Evolutionary conservation across 2,329 filamentous ascomycete species (phyloP).

Genomic region (Ophiostoma ips): DNA sequence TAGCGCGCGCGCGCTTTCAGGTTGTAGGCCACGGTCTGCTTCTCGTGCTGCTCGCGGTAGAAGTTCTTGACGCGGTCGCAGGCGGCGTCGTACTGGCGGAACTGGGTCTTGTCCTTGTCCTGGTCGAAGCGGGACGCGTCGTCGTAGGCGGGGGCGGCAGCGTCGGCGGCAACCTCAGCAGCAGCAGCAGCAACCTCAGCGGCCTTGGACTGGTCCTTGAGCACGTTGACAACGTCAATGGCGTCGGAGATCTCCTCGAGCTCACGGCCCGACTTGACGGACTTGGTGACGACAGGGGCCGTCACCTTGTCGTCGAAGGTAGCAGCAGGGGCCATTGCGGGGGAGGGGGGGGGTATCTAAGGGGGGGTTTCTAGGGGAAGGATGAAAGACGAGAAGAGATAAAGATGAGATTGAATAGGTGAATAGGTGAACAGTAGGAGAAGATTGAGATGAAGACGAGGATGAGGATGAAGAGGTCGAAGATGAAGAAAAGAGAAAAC

Average conservation of each 20-base stretch:
- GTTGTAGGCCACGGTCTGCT: slow-evolving; percentile 75
- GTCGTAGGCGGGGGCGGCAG: slow-evolving; percentile 9
- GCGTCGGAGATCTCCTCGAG: slow-evolving; percentile 23
- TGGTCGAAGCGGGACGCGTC: slow-evolving; percentile 19
- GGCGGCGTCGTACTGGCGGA: slow-evolving; percentile 64
- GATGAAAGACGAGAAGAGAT: background rate
- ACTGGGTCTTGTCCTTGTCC: slow-evolving; percentile 22
- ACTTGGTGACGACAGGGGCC: background rate
- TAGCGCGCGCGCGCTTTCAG: slow-evolving; percentile 62
- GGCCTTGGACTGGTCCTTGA: slow-evolving; percentile 14
- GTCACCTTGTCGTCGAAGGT: slow-evolving; percentile 13
- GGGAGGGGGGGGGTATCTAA: background rate
- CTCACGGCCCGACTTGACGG: slow-evolving; percentile 14
- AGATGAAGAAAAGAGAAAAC: background rate
- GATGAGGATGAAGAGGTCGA: background rate
- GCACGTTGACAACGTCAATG: slow-evolving; percentile 22
- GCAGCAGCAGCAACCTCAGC: no score
- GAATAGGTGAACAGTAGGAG: background rate
- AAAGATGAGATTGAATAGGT: background rate
- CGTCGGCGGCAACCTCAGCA: slow-evolving; percentile 3
- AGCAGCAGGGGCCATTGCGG: slow-evolving; percentile 20
- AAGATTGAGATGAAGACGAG: background rate
- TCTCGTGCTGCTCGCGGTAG: slow-evolving; percentile 58
- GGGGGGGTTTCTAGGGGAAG: background rate
- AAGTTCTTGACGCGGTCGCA: slow-evolving; percentile 78